A percentile compares a stretch with the other conserved stretches of the same genome.
Conservation (phyloP, 1,139 yeast species). For the Saccharomycopsis hybrid region DNA sequence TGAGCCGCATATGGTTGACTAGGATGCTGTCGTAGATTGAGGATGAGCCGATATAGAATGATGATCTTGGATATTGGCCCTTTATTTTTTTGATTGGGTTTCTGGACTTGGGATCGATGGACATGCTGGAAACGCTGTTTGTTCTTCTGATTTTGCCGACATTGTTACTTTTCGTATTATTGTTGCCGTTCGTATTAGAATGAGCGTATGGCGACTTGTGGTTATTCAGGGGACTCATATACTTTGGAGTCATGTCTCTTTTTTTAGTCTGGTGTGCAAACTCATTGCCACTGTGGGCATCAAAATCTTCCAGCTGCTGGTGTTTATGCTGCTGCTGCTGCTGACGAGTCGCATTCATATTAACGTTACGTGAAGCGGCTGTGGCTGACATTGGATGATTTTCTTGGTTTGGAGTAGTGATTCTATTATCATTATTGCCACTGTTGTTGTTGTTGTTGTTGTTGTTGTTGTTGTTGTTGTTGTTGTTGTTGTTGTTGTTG, state of each 20-base stretch:
- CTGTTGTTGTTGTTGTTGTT: neutral
- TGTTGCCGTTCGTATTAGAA: neutral
- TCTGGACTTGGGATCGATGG: neutral
- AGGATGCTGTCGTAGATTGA: slow-evolving; percentile 59
- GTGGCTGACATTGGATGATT: too few species aligned
- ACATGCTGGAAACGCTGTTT: neutral
- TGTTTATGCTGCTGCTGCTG: too few species aligned
- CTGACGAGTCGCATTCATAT: too few species aligned
- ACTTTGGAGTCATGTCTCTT: neutral
- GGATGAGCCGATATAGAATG: slow-evolving; percentile 71
- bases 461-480: neutral
- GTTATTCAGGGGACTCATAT: too few species aligned
- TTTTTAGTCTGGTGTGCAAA: neutral
- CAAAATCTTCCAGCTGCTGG: too few species aligned
- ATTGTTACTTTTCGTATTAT: slow-evolving; percentile 18
- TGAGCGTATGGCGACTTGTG: too few species aligned
- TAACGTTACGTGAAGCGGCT: too few species aligned
- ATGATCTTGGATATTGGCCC: slow-evolving; percentile 68
- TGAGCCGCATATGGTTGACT: slow-evolving; percentile 46
- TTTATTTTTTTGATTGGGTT: slow-evolving; percentile 38
- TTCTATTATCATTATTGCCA: neutral
- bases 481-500: neutral
- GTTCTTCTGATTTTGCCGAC: neutral
- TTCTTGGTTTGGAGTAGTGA: neutral
- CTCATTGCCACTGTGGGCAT: too few species aligned